Conservation (phyloP, 768 basidiomycete genomes). For the Kwoniella sp. region DNA sequence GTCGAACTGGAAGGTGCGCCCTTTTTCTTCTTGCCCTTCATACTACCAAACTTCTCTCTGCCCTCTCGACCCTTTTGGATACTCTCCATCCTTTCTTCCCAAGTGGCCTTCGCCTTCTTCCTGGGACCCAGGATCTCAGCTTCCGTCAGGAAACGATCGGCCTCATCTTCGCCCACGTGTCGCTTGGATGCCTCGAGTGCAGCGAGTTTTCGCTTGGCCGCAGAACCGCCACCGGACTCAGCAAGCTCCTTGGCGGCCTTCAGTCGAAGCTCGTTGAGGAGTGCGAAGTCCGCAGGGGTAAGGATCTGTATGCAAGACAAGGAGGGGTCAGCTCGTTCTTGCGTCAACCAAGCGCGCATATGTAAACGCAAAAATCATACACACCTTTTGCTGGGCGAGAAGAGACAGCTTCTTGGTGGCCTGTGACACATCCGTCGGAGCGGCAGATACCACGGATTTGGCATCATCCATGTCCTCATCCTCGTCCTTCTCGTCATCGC, state of each 20-base stretch:
- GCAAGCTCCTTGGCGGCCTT: constrained; percentile 74
- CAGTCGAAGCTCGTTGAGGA: constrained; percentile 83
- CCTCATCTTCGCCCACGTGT: constrained; percentile 58
- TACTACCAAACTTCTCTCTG: constrained; percentile 85
- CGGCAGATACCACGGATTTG: constrained; percentile 52
- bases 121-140: constrained; percentile 88
- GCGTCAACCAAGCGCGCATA: not conserved
- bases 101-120: constrained; percentile 90
- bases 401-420: constrained; percentile 53
- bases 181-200: constrained; percentile 74
- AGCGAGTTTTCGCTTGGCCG: constrained; percentile 84
- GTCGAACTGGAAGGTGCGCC: constrained; percentile 80
- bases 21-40: constrained; percentile 90
- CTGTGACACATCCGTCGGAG: constrained; percentile 48
- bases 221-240: constrained; percentile 68
- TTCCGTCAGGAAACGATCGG: constrained; percentile 77
- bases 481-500: constrained; percentile 38
- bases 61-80: constrained; percentile 93
- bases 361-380: not conserved
- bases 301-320: constrained; percentile 67
- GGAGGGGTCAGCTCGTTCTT: constrained; percentile 12
- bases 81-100: constrained; percentile 88
- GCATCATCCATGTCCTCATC: constrained; percentile 49
- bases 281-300: constrained; percentile 92
- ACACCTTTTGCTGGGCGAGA: constrained; percentile 54